A percentile compares a stretch with the other conserved stretches of the same genome.
phyloP scores from a whole-genome alignment of 2,329 filamentous ascomycete genomes.

The Cadophora sp. region DNA sequence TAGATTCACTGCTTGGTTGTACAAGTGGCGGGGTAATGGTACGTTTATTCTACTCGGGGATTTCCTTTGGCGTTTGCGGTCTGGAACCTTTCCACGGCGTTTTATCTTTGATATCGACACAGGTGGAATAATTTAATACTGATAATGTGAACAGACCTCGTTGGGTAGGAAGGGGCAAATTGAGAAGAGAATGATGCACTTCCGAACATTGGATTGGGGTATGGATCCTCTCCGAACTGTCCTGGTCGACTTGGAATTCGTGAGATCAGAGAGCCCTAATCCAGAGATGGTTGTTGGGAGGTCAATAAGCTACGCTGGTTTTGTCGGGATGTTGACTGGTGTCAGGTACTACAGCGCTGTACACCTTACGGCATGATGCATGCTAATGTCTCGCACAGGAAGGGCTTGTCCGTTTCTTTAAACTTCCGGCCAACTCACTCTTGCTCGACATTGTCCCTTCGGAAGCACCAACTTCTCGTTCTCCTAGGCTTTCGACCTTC shows the following conservation, averaged over 20 bases:
- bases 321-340: conserved; percentile 58
- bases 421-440: conserved; percentile 59
- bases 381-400: conserved; percentile 37
- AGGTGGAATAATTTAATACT: neutral
- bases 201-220: conserved; percentile 58
- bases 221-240: conserved; percentile 52
- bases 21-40: conserved; percentile 60
- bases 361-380: neutral
- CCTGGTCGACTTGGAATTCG: conserved; percentile 49
- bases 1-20: conserved; percentile 70
- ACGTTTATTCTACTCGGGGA: neutral
- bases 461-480: conserved; percentile 59
- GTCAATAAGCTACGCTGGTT: conserved; percentile 58
- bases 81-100: neutral
- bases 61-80: neutral
- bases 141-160: neutral
- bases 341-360: conserved; percentile 46
- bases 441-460: conserved; percentile 48
- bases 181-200: conserved; percentile 56
- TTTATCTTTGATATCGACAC: neutral
- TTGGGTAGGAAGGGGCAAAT: conserved; percentile 16
- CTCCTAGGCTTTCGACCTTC: conserved; percentile 60
- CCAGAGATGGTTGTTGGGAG: conserved; percentile 51
- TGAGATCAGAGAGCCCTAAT: conserved; percentile 42
- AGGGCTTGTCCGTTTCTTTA: conserved; percentile 54